phyloP scores from a whole-genome alignment of 2,329 filamentous ascomycete species.

The Microdochium bolleyi region DNA sequence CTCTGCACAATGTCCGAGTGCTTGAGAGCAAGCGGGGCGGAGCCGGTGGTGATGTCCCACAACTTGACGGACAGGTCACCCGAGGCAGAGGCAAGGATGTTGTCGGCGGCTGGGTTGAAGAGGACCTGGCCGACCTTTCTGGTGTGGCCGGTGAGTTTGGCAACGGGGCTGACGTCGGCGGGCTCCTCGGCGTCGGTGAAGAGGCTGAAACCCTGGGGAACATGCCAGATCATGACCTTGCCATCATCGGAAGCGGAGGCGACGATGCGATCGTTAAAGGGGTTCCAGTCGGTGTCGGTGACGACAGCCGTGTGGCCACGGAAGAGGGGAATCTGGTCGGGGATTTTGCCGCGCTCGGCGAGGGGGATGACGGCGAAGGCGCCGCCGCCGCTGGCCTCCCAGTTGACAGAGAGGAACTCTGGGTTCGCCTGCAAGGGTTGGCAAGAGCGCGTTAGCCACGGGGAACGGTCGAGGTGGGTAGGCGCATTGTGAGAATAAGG shows the following conservation, averaged over 20 bases:
- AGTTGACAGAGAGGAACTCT: constrained; percentile 94
- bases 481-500: constrained; percentile 2
- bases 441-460: constrained; percentile 2
- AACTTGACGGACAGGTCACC: constrained; percentile 93
- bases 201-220: constrained; percentile 80
- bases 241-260: constrained; percentile 94
- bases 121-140: constrained; percentile 97
- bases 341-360: constrained; percentile 80
- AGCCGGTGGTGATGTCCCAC: constrained; percentile 83
- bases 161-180: constrained; percentile 70
- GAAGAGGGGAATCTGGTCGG: constrained; percentile 90
- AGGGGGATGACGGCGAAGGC: constrained; percentile 94
- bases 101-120: constrained; percentile 94
- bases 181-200: constrained; percentile 80
- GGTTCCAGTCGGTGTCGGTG: constrained; percentile 97
- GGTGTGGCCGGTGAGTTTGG: constrained; percentile 78
- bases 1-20: constrained; percentile 92
- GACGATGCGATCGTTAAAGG: constrained; percentile 89
- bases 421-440: constrained; percentile 68
- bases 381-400: constrained; percentile 92
- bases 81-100: constrained; percentile 89
- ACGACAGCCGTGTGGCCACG: constrained; percentile 93
- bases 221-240: constrained; percentile 95
- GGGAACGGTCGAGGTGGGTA: constrained; percentile 1
- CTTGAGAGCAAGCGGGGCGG: constrained; percentile 67